Evolutionary conservation across 2,329 filamentous ascomycete species (phyloP), one percentile per base, ranked within the genome.

Genomic region (Exophiala bonariae): DNA sequence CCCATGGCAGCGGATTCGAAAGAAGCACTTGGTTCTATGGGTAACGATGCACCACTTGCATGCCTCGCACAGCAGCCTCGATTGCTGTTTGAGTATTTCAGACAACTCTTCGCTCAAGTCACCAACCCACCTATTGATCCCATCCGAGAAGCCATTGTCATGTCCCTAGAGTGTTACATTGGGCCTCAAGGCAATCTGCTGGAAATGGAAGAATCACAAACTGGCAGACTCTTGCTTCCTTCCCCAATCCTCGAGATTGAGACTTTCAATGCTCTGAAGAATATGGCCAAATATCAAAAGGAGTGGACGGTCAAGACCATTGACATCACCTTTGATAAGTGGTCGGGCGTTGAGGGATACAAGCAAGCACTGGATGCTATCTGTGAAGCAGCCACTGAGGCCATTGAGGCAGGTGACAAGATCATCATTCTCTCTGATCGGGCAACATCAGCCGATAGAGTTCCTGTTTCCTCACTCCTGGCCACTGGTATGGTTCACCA

Each of bases 1-100:
- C 92, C 92, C 8, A 97, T 97, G 92, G 92, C 90, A 49, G 90
- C 90, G 18, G 92, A 97, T 63, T 95, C 95, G 51, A 97, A 97
- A 74, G 92, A 97, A 70, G 92, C 92, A 34, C 79, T 97, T 44
- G 92, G 92, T 32, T 97, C 92, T 50, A 97, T 97, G 92, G 92
- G 92, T 61, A 97, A 97, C 65, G 92, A 97, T 75, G 89, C 88
- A 35, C 92, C 92, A 34, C 76, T 97, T 55, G 92, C 92, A 43
- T 96, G 90, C 68, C 77, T 97, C 65, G 87, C 92, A n/a, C 81
- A 87, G 57, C 87, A 91, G 54, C 90, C 92, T 59, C 87, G 91
- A 59, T 77, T 96, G 44, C 80, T 96, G 16, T 95, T 88, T 68
- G 92, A 96, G 69, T 97, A 97, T 74, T 97, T 97, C 85, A 85